Evolutionary conservation across 129 eudicot species (phyloP), one percentile per base, ranked within the genome.

Genomic region (Chrysanthemum seticuspe): DNA sequence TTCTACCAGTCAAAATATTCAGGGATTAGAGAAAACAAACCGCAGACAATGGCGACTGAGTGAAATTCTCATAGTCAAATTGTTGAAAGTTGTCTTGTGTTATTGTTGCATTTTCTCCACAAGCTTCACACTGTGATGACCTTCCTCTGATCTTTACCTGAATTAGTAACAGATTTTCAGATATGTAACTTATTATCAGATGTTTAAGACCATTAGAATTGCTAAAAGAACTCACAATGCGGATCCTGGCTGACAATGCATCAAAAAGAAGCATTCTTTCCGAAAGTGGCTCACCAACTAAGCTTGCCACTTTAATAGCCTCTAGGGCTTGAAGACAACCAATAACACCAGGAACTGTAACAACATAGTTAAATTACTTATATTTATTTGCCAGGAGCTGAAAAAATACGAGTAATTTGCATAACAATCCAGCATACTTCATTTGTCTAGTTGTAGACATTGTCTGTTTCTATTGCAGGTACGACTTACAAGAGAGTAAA

Each of bases 251-350:
- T n/a, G 99, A 88, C 54, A 94, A 79, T 44, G 99, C 99, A 86
- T 94, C 99, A 59, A 94, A 80, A 61, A 94, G 86, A 83, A 94
- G 93, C 97, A 90, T 88, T 74, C 99, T 69, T 62, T 85, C 97
- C 3, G 99, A 90, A 65, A 94, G 91, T 29, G 99, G 94, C 51
- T 94, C 99, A 15, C 99, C 99, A 65, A 94, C 81, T 53, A 51
- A 80, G 70, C 94, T 86, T 25, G 96, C 97, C 67, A 94, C 71
- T 79, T 94, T 90, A 56, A 90, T 89, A 49, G 97, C 99, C 81
- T 90, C 96, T 29, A 94, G 72, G 19, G 99, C 99, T 84, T 94
- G 99, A 60, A 90, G 92, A 83, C 97, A 90, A 51, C 99, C 99
- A 82, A 94, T 94, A 67, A 94, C 82, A 48, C 97, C 97, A 11